Evolutionary conservation across 164 flowering plant species (phyloP), one percentile per base, ranked within the genome.

Genomic region (Chimonanthus praecox): DNA sequence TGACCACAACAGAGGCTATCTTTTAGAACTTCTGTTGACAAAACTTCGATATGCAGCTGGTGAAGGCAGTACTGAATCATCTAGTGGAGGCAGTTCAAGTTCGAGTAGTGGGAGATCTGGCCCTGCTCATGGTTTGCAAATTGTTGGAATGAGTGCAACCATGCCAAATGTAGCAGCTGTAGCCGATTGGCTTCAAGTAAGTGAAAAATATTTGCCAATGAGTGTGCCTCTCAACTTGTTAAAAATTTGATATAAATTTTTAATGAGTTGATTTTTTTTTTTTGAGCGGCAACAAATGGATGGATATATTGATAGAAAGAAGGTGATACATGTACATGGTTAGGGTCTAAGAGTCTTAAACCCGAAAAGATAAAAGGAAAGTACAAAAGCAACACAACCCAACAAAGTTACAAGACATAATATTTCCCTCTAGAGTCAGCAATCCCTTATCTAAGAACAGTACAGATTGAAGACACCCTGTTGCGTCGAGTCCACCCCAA

Each of bases 61-160:
- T 66, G 97, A 93, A 87, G 98, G 97, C 73, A 84, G 74, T 80
- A 77, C 74, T 69, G 92, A 90, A 66, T 81, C 89, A 71, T 85
- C 82, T 47, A 85, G 90, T 82, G 94, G 89, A 71, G 99, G 91
- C 81, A 92, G 91, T 85, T 90, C 96, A 13, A 89, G 93, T 65
- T 69, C 84, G 13, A 89, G 96, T 79, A 88, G 94, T 85, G 86
- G 90, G 48, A 90, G 88, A 81, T 73, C 81, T 77, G 97, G 90
- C 62, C 78, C 92, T 73, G 82, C 86, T 76, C 87, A 80, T 77
- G 98, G 98, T 76, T 79, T 95, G 73, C 99, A 95, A 84, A 93
- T 93, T 80, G 94, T 95, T 80, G 99, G 99, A 68, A 95, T 93
- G 99, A 95, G 98, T 86, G 99, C 99, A 47, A 95, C 99, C 68